Conservation (phyloP, 441 rosid genomes). For the Pelargonium exstipulatum region DNA sequence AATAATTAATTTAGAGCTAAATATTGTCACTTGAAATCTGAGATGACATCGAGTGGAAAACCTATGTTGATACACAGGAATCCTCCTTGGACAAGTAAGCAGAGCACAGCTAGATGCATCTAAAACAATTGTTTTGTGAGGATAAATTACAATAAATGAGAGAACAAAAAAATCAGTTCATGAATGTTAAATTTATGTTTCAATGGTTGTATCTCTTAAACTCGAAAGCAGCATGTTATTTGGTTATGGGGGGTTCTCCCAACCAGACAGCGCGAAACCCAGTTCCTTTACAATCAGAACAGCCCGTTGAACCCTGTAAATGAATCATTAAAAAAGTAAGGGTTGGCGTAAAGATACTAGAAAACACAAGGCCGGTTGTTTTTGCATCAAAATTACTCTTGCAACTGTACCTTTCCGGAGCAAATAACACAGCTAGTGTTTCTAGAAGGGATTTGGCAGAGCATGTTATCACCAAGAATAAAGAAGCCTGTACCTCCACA, state of each 20-base stretch:
- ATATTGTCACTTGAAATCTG: no score
- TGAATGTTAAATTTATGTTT: no score
- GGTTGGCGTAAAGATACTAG: not conserved
- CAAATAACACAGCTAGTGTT: conserved; percentile 78
- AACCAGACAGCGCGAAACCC: conserved; percentile 95
- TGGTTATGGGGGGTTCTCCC: conserved; percentile 56
- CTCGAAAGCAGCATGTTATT: conserved; percentile 23
- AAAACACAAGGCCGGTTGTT: not conserved
- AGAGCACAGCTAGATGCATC: no score
- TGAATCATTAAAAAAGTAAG: conserved; percentile 6
- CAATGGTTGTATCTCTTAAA: not conserved
- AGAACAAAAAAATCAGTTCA: no score
- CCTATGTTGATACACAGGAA: no score
- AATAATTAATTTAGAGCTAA: no score
- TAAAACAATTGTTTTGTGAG: no score
- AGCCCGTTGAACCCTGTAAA: conserved; percentile 57
- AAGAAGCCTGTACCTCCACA: conserved; percentile 91
- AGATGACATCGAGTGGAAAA: no score
- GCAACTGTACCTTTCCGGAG: conserved; percentile 55
- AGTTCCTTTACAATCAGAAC: conserved; percentile 81
- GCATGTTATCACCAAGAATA: conserved; percentile 84
- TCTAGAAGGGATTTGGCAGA: conserved; percentile 86
- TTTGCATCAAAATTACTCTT: not conserved
- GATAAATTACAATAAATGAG: no score
- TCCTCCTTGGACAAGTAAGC: no score